Base-by-base conservation (phyloP, 164 flowering plant species). In the Macadamia tetraphylla region DNA sequence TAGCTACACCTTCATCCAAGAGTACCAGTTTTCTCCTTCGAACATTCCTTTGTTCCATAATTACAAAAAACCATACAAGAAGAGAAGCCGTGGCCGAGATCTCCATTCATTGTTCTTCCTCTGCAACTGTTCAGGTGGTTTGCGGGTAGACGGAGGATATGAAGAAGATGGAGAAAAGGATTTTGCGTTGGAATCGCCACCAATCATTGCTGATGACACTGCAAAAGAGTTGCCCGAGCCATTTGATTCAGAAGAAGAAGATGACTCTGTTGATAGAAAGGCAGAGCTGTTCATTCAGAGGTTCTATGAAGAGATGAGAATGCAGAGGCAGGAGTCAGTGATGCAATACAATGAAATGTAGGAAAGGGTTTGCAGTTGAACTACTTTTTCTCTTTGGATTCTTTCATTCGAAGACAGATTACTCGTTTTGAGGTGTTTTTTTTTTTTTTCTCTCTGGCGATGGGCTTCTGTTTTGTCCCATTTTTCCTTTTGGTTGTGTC, bases 251-350 rank as follows among this genome's bases (percentile, higher is more conserved):
- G 63, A 67, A 3, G 78, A 66, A 10, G 80, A 74, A 29, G 84
- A 75, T 1, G 78, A 70, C 51, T 88, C 85, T 0, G 81, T 88
- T 64, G 90, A 88, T 76, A 69, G 70, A 74, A 83, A 80, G 65
- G 97, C 97, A 8, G 89, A 88, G 87, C 78, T 57, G 73, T 88
- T 88, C 74, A 90, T 88, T 52, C 70, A 74, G 55, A 84, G 76
- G 65, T 87, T 90, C 64, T 90, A 87, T 59, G 77, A 74, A 57
- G 82, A 86, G 43, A 87, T 86, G 74, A 84, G 82, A 74, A 61
- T 80, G 74, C 84, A 88, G 77, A 80, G 79, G 64, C 78, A 76
- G 52, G 80, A 82, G 66, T 70, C 81, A 51, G 13, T 58, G 55
- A 64, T 72, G 69, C 61, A 56, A 58, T 59, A 31, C 43, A 69